Evolutionary conservation across 2,329 filamentous ascomycete species (phyloP).

Genomic region (Aspergillus sp.): DNA sequence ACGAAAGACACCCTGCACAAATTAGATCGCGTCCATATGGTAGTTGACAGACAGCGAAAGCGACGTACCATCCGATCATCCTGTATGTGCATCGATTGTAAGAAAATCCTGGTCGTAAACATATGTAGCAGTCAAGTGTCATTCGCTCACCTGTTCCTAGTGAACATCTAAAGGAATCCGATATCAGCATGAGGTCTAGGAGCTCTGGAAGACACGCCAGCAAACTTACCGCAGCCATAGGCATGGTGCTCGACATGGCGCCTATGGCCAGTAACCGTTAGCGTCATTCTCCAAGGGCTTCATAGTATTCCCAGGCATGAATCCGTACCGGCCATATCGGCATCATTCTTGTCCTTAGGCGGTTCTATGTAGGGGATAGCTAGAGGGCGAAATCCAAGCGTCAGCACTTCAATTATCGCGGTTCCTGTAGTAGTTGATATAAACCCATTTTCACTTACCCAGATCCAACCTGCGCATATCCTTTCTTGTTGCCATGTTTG

Average conservation of each 20-base stretch:
- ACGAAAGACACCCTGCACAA: slow-evolving; percentile 38
- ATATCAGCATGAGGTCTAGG: slow-evolving; percentile 11
- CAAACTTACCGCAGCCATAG: slow-evolving; percentile 71
- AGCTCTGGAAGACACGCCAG: slow-evolving; percentile 4
- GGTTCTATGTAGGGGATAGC: slow-evolving; percentile 85
- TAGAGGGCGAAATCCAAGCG: slow-evolving; percentile 30
- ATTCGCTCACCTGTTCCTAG: slow-evolving; percentile 64
- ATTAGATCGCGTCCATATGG: not conserved
- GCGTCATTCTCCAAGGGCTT: slow-evolving; percentile 1
- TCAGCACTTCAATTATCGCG: not conserved
- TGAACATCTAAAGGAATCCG: slow-evolving; percentile 60
- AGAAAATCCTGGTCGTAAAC: slow-evolving; percentile 1
- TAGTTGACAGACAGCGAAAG: not conserved
- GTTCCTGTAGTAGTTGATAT: too few species aligned
- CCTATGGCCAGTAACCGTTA: slow-evolving; percentile 30
- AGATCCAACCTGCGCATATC: slow-evolving; percentile 69
- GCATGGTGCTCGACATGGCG: slow-evolving; percentile 67
- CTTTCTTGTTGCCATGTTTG: slow-evolving; percentile 59
- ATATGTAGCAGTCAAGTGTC: not conserved
- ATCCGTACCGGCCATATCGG: slow-evolving; percentile 61
- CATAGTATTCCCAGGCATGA: not conserved
- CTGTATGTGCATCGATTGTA: slow-evolving; percentile 28
- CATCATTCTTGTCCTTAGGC: slow-evolving; percentile 51
- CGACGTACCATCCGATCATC: slow-evolving; percentile 54
- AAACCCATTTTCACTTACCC: slow-evolving; percentile 43